Percentiles rank a stretch among this genome's conserved stretches.
Conservation (phyloP, 1,139 yeast genomes). For the Ogataea hybrid region DNA sequence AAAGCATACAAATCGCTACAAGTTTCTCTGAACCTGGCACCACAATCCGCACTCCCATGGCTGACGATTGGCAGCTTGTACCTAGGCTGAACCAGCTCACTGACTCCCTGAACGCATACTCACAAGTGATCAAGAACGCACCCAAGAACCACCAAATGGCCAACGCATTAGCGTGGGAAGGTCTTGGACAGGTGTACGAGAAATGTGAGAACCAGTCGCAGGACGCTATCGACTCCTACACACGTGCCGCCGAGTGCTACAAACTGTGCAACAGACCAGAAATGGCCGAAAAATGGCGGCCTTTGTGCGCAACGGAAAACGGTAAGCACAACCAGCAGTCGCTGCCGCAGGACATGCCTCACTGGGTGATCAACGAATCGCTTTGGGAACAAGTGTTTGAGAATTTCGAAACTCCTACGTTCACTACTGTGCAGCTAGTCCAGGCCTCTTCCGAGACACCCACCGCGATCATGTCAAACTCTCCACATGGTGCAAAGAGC, state of each 20-base stretch:
- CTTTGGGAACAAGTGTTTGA: neutral
- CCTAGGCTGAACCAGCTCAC: constrained; percentile 54
- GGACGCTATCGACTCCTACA: constrained; percentile 61
- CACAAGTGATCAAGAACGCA: constrained; percentile 50
- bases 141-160: constrained; percentile 38
- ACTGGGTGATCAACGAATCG: neutral
- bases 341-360: neutral
- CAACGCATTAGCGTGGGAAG: constrained; percentile 65
- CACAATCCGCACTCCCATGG: constrained; percentile 60
- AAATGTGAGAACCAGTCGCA: constrained; percentile 57
- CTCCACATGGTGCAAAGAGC: neutral
- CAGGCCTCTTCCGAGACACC: neutral
- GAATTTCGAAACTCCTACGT: neutral
- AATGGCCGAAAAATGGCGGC: constrained; percentile 30
- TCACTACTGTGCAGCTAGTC: neutral
- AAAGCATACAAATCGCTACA: constrained; percentile 59
- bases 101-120: constrained; percentile 66
- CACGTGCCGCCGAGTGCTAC: constrained; percentile 50
- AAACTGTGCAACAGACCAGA: constrained; percentile 46
- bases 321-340: neutral
- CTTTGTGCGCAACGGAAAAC: constrained; percentile 3
- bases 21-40: constrained; percentile 53
- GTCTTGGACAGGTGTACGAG: constrained; percentile 61
- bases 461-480: neutral
- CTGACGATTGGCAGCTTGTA: constrained; percentile 62